Evolutionary conservation across 2,329 filamentous ascomycete species (phyloP).

Genomic region (Keithomyces neogunnii): DNA sequence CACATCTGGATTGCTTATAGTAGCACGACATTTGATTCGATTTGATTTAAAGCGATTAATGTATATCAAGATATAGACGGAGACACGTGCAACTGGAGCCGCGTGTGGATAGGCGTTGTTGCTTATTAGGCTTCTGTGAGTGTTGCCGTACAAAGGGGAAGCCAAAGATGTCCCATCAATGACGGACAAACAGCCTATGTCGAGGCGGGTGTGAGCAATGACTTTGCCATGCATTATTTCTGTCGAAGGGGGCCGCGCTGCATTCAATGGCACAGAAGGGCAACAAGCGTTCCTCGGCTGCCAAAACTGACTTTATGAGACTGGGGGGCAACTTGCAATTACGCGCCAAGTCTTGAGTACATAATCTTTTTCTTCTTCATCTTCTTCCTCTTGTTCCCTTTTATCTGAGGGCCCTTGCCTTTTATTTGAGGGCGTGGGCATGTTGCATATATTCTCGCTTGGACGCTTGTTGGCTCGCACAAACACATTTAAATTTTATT

Average conservation of each 20-base stretch:
- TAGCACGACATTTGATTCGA: constrained; percentile 6
- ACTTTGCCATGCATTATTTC: neutral
- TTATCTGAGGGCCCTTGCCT: too few relatives aligned
- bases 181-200: too few relatives aligned
- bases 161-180: neutral
- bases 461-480: constrained; percentile 2
- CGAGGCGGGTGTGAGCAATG: too few relatives aligned
- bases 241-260: neutral
- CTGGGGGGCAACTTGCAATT: neutral
- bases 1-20: neutral
- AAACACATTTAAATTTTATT: constrained; percentile 2
- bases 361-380: neutral
- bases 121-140: neutral
- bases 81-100: constrained; percentile 1
- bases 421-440: neutral
- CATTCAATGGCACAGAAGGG: neutral
- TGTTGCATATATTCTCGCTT: neutral
- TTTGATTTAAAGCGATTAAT: constrained; percentile 13
- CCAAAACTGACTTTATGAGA: too few relatives aligned
- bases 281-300: too few relatives aligned
- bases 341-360: neutral
- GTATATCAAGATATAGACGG: constrained; percentile 14
- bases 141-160: neutral
- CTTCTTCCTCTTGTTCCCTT: too few relatives aligned
- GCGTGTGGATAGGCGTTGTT: constrained; percentile 10